phyloP scores from a whole-genome alignment of 495 filamentous ascomycete genomes.

The Daldinia decipiens region DNA sequence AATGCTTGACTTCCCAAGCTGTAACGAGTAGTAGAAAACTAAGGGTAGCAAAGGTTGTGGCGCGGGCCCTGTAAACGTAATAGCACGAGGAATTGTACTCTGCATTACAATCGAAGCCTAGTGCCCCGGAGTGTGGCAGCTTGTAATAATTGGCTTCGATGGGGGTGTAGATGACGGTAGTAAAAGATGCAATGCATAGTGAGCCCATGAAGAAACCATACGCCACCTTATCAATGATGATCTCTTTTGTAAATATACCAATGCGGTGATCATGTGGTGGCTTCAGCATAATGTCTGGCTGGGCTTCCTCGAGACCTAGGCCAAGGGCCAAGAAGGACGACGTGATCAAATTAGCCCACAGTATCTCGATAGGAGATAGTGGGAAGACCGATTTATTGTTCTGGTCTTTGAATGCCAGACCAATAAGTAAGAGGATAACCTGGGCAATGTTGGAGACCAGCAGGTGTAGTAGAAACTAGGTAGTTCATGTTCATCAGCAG shows the following conservation, averaged over 20 bases:
- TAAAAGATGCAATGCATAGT: constrained; percentile 64
- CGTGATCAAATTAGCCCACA: constrained; percentile 71
- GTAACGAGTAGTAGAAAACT: constrained; percentile 66
- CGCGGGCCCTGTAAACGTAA: constrained; percentile 70
- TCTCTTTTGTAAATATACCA: constrained; percentile 67
- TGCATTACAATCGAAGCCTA: constrained; percentile 63
- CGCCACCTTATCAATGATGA: constrained; percentile 66
- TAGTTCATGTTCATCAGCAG: constrained; percentile 9
- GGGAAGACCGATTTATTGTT: constrained; percentile 64
- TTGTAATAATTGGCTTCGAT: constrained; percentile 20
- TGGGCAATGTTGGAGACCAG: constrained; percentile 69
- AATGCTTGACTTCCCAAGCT: constrained; percentile 69
- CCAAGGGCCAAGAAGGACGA: constrained; percentile 68
- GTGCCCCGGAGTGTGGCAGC: constrained; percentile 12
- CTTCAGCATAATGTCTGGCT: constrained; percentile 64
- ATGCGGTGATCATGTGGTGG: constrained; percentile 61
- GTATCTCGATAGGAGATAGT: constrained; percentile 66
- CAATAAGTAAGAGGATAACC: constrained; percentile 64
- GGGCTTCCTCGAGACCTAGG: constrained; percentile 66
- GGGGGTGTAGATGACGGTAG: constrained; percentile 58
- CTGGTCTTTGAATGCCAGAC: constrained; percentile 65
- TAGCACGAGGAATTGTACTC: constrained; percentile 56
- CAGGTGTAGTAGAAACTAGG: constrained; percentile 66
- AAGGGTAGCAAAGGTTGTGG: constrained; percentile 74
- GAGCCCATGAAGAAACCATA: constrained; percentile 67